These are phyloP conservation scores for Niveomyces coronatus DNA, from an alignment of 2,329 filamentous ascomycete species.

Conservation along the genomic window DNA sequence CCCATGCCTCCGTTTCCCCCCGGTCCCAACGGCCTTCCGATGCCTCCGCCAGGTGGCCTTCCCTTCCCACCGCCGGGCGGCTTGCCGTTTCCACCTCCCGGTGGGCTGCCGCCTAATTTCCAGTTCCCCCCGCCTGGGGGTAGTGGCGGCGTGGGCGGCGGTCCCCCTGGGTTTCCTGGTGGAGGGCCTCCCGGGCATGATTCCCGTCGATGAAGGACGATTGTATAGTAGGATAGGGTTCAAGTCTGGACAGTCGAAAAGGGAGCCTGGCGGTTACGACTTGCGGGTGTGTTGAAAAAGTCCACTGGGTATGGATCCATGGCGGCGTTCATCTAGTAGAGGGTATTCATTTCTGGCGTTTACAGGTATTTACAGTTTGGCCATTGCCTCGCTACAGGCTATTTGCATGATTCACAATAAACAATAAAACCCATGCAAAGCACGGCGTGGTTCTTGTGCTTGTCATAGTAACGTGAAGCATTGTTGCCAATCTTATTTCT, in stretches of 20 bases:
- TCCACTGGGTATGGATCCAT: not conserved
- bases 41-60: conserved; percentile 18
- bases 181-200: conserved; percentile 17
- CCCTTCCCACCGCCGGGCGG: conserved; percentile 31
- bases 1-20: conserved; percentile 31
- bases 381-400: too few species aligned
- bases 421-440: not conserved
- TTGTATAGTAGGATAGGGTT: not conserved
- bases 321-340: conserved; percentile 22
- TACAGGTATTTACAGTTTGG: not conserved
- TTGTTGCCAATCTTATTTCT: conserved; percentile 4
- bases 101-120: conserved; percentile 29
- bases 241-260: too few species aligned
- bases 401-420: not conserved
- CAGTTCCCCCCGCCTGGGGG: conserved; percentile 27
- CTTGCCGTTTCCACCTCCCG: conserved; percentile 28
- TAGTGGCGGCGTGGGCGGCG: too few species aligned
- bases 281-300: not conserved
- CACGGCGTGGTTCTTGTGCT: too few species aligned
- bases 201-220: not conserved
- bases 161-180: conserved; percentile 19
- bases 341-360: not conserved
- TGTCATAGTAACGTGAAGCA: not conserved
- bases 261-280: too few species aligned
- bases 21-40: conserved; percentile 15